Conservation (phyloP, 495 filamentous ascomycete species). For the Daldinia vernicosa region DNA sequence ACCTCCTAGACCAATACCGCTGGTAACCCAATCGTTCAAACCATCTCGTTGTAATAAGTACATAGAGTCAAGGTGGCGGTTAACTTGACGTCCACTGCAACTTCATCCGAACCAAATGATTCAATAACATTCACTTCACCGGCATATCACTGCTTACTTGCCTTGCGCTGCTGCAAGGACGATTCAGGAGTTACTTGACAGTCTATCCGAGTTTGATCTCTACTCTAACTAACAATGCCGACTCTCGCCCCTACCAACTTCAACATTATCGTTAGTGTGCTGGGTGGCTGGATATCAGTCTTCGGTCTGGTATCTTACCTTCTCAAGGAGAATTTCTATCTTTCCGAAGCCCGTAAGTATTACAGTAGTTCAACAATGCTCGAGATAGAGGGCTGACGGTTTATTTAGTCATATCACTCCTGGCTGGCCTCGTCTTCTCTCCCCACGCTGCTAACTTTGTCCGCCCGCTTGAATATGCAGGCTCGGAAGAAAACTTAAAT, state of each 20-base stretch:
- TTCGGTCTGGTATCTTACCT: conserved; percentile 91
- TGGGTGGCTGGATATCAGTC: conserved; percentile 87
- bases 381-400: conserved; percentile 9
- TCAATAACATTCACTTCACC: conserved; percentile 57
- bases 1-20: background rate
- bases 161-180: conserved; percentile 46
- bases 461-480: conserved; percentile 79
- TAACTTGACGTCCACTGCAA: conserved; percentile 8
- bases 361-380: background rate
- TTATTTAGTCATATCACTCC: conserved; percentile 76
- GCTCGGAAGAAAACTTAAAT: conserved; percentile 56
- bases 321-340: conserved; percentile 87
- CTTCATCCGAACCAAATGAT: conserved; percentile 49
- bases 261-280: conserved; percentile 83
- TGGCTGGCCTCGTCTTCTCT: conserved; percentile 81
- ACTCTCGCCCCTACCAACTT: conserved; percentile 82
- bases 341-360: conserved; percentile 85
- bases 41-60: conserved; percentile 4
- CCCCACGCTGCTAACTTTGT: conserved; percentile 82
- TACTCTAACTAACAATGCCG: conserved; percentile 72
- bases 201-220: background rate
- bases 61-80: conserved; percentile 37
- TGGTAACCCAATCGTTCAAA: background rate
- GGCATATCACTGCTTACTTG: conserved; percentile 43
- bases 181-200: conserved; percentile 51